Percentiles rank a stretch among this genome's conserved stretches.
These are phyloP conservation scores for Vigna nakashimae DNA, from an alignment of 306 rosid genomes.

Conservation along the genomic window DNA sequence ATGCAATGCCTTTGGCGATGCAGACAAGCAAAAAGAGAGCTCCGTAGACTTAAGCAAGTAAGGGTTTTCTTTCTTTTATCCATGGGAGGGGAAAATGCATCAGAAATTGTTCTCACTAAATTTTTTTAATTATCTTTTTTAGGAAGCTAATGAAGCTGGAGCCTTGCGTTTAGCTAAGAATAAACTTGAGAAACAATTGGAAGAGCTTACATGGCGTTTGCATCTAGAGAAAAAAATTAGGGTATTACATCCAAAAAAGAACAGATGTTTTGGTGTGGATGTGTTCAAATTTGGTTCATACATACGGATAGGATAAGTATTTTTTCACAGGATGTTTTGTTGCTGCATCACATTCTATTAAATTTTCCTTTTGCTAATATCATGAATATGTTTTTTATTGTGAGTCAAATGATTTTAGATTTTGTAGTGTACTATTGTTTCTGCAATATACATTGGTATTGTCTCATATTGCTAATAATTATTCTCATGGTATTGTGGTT, in stretches of 20 bases:
- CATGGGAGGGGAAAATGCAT: neutral
- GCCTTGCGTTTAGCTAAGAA: conserved; percentile 87
- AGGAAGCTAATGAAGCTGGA: conserved; percentile 94
- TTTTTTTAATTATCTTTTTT: conserved; percentile 42
- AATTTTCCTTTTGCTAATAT: neutral
- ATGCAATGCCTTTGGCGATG: conserved; percentile 85
- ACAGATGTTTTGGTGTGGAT: conserved; percentile 13
- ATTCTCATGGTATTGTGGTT: neutral
- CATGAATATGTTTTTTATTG: conserved; percentile 9
- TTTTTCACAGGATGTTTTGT: conserved; percentile 5
- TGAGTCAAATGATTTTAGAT: conserved; percentile 27
- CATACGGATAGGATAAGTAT: neutral
- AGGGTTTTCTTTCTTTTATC: neutral
- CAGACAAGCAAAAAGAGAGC: conserved; percentile 75
- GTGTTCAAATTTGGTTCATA: neutral
- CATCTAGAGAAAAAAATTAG: conserved; percentile 86
- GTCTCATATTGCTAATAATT: neutral
- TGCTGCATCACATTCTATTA: neutral
- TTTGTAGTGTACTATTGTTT: conserved; percentile 21
- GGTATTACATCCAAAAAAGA: conserved; percentile 54
- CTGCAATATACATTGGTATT: conserved; percentile 11
- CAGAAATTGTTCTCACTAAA: neutral
- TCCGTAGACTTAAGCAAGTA: conserved; percentile 73
- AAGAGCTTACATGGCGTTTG: conserved; percentile 87
- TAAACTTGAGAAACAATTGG: conserved; percentile 92